These are phyloP conservation scores for Cyberlindnera mrakii DNA, from an alignment of 805 yeast genomes.

Conservation along the genomic window DNA sequence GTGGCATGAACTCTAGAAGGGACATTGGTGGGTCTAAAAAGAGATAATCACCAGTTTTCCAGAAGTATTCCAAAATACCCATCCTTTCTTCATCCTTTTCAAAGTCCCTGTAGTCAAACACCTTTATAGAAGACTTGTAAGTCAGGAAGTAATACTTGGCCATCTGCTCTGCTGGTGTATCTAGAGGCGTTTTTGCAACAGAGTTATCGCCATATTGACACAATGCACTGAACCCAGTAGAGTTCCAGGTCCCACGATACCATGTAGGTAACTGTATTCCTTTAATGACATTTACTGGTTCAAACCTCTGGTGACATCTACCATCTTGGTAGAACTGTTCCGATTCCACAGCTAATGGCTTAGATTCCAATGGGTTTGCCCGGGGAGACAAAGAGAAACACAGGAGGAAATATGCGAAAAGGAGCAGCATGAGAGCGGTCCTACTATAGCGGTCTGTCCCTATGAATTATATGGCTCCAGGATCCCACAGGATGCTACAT, in stretches of 20 bases:
- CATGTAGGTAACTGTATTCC: neutral
- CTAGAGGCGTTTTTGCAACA: neutral
- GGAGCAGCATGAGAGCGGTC: too few species aligned
- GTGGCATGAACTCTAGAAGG: too few species aligned
- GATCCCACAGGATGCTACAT: too few species aligned
- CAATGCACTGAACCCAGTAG: neutral
- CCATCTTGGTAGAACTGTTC: too few species aligned
- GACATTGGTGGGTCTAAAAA: neutral
- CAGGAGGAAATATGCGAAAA: too few species aligned
- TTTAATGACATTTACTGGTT: neutral
- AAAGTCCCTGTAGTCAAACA: neutral
- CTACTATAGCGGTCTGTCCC: too few species aligned
- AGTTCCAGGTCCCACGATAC: neutral
- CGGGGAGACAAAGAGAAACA: too few species aligned
- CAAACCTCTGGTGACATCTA: neutral
- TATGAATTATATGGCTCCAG: too few species aligned
- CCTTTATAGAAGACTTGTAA: neutral
- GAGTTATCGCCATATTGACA: neutral
- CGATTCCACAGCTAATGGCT: too few species aligned
- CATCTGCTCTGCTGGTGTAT: neutral
- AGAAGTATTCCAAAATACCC: neutral
- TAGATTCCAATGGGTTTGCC: too few species aligned
- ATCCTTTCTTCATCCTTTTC: neutral
- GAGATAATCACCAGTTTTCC: conserved; percentile 1
- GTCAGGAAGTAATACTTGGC: conserved; percentile 1